Evolutionary conservation across 2,329 filamentous ascomycete species (phyloP), one percentile per base, ranked within the genome.

Genomic region (Aspergillus sp.): DNA sequence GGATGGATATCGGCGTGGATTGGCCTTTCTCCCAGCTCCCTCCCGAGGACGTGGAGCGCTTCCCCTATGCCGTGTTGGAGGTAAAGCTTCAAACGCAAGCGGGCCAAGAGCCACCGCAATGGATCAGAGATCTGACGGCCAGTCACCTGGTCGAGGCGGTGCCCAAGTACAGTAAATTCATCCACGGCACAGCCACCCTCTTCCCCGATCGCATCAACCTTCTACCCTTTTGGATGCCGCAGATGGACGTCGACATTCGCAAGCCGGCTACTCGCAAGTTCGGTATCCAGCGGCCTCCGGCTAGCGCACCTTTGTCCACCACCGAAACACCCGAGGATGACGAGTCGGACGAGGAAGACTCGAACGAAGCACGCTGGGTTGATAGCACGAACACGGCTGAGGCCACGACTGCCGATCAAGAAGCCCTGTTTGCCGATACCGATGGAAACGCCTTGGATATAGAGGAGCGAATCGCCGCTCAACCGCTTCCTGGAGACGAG

Each of bases 121-220:
- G 95, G 95, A 94, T 99, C 69, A 89, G 92, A 21, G 92, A 98
- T 73, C 84, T 99, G 55, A 96, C 92, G 48, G 85, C 91, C 12
- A 97, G 92, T 64, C 95, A 99, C 79, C 84, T 99, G 15, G 95
- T 99, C 2, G 95, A 99, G 79, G 93, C 95, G n/a, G 93, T 99
- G 2, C 95, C 95, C 63, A 99, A 99, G 74, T 99, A 98, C 78
- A 97, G 92, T 72, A 99, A 99, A 79, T 99, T 98, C 76, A 98
- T 99, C 60, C 95, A 99, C 76, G 95, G 95, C 61, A 92, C 89
- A 1, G 94, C 94, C 9, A 91, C 87, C 10, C 80, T 99, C 49
- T 96, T 97, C 76, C 93, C 93, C 0, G 85, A 88, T 48, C 87
- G 90, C 58, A 99, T 99, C 76, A 83, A 97, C 51, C 84, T 99